A percentile compares a stretch with the other conserved stretches of the same genome.
These are phyloP conservation scores for Boletus pseudo-olivaceus DNA, from an alignment of 768 basidiomycete species.

Conservation along the genomic window DNA sequence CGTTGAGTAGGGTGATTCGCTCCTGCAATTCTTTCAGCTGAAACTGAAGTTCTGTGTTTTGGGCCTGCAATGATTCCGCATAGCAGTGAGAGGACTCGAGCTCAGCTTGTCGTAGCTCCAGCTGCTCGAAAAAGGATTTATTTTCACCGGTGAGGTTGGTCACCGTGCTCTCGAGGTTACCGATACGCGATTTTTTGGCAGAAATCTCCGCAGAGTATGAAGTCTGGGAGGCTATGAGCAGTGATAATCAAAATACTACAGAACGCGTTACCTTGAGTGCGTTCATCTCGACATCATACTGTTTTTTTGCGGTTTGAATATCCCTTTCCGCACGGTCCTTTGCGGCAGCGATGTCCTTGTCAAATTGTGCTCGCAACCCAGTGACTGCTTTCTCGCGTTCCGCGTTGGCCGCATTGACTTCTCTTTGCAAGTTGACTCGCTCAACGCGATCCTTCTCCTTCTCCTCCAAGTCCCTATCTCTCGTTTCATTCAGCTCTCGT, in stretches of 20 bases:
- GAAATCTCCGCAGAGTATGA: slow-evolving; percentile 65
- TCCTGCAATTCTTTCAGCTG: slow-evolving; percentile 81
- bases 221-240: slow-evolving; percentile 42
- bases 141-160: slow-evolving; percentile 71
- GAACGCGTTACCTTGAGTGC: slow-evolving; percentile 57
- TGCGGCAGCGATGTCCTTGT: slow-evolving; percentile 59
- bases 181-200: slow-evolving; percentile 57
- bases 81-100: slow-evolving; percentile 78
- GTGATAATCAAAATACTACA: slow-evolving; percentile 4
- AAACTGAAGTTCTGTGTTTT: slow-evolving; percentile 81
- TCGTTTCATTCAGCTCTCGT: slow-evolving; percentile 50
- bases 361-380: slow-evolving; percentile 63
- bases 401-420: slow-evolving; percentile 56
- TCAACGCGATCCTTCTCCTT: slow-evolving; percentile 43
- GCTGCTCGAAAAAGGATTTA: slow-evolving; percentile 75
- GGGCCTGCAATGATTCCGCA: slow-evolving; percentile 69
- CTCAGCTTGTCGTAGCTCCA: slow-evolving; percentile 88
- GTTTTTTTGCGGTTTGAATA: slow-evolving; percentile 54
- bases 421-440: slow-evolving; percentile 52
- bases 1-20: slow-evolving; percentile 62
- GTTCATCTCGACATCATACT: slow-evolving; percentile 75
- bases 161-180: slow-evolving; percentile 67
- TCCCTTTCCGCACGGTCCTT: slow-evolving; percentile 79
- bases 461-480: slow-evolving; percentile 53
- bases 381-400: slow-evolving; percentile 62